Evolutionary conservation across 176 grass and related monocot genomes (phyloP).

Genomic region (Oryza brachyantha): DNA sequence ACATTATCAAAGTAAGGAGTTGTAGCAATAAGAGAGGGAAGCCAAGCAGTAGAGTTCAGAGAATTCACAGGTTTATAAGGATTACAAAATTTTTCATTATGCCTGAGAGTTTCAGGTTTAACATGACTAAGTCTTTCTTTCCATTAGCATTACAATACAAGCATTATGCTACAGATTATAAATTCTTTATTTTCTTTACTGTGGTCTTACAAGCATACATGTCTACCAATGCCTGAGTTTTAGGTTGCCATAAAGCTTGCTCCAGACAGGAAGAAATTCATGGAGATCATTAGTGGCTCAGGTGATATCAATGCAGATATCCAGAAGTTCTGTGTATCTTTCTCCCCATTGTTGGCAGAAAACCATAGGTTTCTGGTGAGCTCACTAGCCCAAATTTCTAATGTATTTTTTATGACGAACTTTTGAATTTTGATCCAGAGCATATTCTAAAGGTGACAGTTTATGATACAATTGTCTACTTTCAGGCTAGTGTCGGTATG

Average conservation of each 20-base stretch:
- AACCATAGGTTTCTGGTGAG: slow-evolving; percentile 85
- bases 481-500: slow-evolving; percentile 66
- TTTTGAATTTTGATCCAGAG: neutral
- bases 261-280: slow-evolving; percentile 87
- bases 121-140: neutral
- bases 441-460: slow-evolving; percentile 1
- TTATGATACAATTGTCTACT: neutral
- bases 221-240: slow-evolving; percentile 4
- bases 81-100: neutral
- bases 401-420: neutral
- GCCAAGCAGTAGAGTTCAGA: neutral
- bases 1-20: too few relatives aligned
- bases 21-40: too few relatives aligned
- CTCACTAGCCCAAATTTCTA: neutral
- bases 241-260: slow-evolving; percentile 79
- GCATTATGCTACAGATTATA: neutral
- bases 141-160: neutral
- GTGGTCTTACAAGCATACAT: neutral
- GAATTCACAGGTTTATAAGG: neutral
- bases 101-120: neutral
- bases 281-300: slow-evolving; percentile 69
- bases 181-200: neutral
- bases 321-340: slow-evolving; percentile 57
- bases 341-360: slow-evolving; percentile 58
- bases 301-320: slow-evolving; percentile 66